Conservation (phyloP, 345 rosid genomes). For the Eucalyptus tenuipes region DNA sequence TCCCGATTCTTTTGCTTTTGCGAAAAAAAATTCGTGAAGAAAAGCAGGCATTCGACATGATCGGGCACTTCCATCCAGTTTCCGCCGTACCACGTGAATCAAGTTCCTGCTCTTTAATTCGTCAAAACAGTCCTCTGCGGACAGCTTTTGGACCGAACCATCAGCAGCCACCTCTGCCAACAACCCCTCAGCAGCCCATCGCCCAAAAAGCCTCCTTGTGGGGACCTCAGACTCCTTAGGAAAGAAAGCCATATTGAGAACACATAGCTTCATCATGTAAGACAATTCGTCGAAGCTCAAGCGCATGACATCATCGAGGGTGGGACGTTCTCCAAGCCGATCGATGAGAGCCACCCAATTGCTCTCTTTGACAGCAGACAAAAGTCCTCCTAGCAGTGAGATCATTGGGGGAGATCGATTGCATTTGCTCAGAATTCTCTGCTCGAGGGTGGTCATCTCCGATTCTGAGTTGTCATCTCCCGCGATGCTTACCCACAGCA, state of each 20-base stretch:
- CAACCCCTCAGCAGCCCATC: constrained; percentile 23
- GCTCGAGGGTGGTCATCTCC: too few species aligned
- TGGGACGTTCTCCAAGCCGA: neutral
- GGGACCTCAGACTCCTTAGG: constrained; percentile 11
- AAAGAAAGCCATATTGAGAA: constrained; percentile 13
- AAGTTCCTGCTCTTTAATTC: constrained; percentile 3
- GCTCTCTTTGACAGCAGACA: neutral
- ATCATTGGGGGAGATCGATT: neutral
- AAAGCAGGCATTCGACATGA: constrained; percentile 1
- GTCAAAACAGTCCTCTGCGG: neutral
- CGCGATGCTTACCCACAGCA: neutral
- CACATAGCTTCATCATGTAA: neutral
- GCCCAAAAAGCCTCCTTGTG: constrained; percentile 12
- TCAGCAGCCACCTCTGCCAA: neutral
- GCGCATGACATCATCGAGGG: neutral
- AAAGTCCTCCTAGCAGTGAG: neutral
- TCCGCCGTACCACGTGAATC: neutral
- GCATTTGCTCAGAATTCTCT: neutral
- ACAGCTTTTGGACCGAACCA: neutral
- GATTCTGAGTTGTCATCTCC: neutral
- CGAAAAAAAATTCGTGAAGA: neutral
- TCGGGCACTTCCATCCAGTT: constrained; percentile 3
- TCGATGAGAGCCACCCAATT: neutral
- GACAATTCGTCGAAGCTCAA: neutral
- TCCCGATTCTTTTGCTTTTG: neutral